Base-by-base conservation (phyloP, 2,329 filamentous ascomycete species). In the Beauveria australis region DNA sequence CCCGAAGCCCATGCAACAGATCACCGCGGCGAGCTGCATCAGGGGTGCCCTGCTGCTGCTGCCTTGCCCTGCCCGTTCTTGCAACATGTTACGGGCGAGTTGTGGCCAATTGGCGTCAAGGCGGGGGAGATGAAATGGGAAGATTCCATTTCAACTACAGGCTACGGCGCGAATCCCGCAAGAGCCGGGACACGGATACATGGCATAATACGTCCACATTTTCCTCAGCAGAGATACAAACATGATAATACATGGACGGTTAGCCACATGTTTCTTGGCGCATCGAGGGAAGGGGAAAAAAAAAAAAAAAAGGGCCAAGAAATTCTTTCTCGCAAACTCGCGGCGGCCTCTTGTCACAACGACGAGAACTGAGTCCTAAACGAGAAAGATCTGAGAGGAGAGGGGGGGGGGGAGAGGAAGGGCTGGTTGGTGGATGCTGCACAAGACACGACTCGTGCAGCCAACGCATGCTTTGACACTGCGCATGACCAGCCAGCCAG, bases 1-100 rank as follows among this genome's bases (percentile, higher is more conserved):
- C 26, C 55, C 47, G 56, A 52, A 49, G 47, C 48, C 56, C 56
- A 52, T 59, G 56, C 56, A 26, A 59, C 56, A 59, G 48, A 59
- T 59, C 56, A 53, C 26, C 37, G 30, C 37, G 30, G 33, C 12
- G 56, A 46, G 47, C 37, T 44, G 19, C 56, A 19, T 53, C 56
- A 53, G 56, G 56, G 56, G 47, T 59, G 26, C 56, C 40, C 48
- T 44, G 47, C 33, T n/a, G n/a, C 44, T 33, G 22, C 47, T 26
- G 30, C 30, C 30, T 12, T 33, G 30, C 30, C 10, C 30, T 33
- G 30, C 10, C 30, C 14, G 30, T n/a, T 33, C 30, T 33, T 12
- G 30, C 26, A 33, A n/a, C 40, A 16, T 24, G 8, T 12, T n/a
- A n/a, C 1, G 26, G 37, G 18, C 9, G 18, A 43, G 8, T 33